A percentile compares a stretch with the other conserved stretches of the same genome.
These are phyloP conservation scores for Aureobasidium sp. DNA, from an alignment of 2,329 filamentous ascomycete species.

Conservation along the genomic window DNA sequence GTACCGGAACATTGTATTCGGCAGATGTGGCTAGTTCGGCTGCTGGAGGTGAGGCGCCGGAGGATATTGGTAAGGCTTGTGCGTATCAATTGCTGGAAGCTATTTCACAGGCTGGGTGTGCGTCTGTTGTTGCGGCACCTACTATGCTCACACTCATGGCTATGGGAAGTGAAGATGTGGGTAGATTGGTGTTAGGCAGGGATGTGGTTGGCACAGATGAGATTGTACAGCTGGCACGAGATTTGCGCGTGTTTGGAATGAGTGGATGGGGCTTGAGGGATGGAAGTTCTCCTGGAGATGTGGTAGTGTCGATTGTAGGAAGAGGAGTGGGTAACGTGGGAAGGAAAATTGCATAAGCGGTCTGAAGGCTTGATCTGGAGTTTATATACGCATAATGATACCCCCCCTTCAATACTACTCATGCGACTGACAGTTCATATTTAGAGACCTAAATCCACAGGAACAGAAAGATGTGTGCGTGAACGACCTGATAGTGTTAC, in stretches of 20 bases:
- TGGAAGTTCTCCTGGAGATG: slow-evolving; percentile 66
- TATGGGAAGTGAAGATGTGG: slow-evolving; percentile 98
- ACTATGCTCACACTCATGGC: slow-evolving; percentile 93
- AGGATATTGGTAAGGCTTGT: slow-evolving; percentile 90
- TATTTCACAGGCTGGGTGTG: slow-evolving; percentile 85
- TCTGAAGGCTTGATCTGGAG: background rate
- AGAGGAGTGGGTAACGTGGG: slow-evolving; percentile 95
- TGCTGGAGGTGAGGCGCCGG: slow-evolving; percentile 83
- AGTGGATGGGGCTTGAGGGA: slow-evolving; percentile 93
- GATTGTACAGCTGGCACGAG: slow-evolving; percentile 81
- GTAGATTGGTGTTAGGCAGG: slow-evolving; percentile 81
- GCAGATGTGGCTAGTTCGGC: slow-evolving; percentile 83
- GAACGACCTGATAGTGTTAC: too few species aligned
- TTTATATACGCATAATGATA: slow-evolving; percentile 25
- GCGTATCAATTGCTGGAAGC: slow-evolving; percentile 91
- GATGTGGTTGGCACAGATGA: slow-evolving; percentile 86
- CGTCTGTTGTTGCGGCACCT: slow-evolving; percentile 73
- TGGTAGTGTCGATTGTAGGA: slow-evolving; percentile 93
- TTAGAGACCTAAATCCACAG: background rate
- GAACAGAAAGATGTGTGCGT: too few species aligned
- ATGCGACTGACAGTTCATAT: background rate
- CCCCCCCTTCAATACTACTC: slow-evolving; percentile 22
- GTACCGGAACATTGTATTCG: slow-evolving; percentile 85
- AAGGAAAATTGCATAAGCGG: slow-evolving; percentile 76
- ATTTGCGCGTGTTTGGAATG: slow-evolving; percentile 88